Evolutionary conservation across 2,329 filamentous ascomycete genomes (phyloP).

Genomic region (Xylariaceae sp.): DNA sequence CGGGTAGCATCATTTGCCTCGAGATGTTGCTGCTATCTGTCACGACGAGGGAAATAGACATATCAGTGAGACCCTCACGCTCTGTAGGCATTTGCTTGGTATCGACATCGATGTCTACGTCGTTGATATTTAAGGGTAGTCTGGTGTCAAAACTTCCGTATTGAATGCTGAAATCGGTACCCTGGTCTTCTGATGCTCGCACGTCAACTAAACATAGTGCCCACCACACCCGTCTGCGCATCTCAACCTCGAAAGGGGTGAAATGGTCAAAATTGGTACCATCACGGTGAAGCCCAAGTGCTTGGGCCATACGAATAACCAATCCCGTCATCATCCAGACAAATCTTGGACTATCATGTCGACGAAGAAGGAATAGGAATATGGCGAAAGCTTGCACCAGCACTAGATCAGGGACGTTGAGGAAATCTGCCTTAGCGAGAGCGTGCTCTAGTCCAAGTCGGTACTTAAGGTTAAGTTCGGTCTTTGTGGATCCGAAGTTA

Average conservation of each 20-base stretch:
- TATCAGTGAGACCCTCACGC: constrained; percentile 52
- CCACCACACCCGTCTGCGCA: constrained; percentile 66
- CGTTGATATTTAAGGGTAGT: constrained; percentile 55
- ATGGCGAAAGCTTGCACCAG: constrained; percentile 59
- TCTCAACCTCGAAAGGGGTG: constrained; percentile 65
- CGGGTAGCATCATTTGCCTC: constrained; percentile 46
- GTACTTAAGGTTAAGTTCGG: constrained; percentile 46
- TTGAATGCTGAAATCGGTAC: constrained; percentile 64
- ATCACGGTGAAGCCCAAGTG: constrained; percentile 65
- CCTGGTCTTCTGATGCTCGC: constrained; percentile 66
- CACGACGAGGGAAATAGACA: constrained; percentile 49
- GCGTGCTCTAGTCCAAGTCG: constrained; percentile 53
- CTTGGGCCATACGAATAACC: constrained; percentile 63
- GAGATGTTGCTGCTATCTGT: constrained; percentile 45
- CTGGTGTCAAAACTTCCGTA: constrained; percentile 65
- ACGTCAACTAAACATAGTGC: constrained; percentile 65
- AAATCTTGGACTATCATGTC: constrained; percentile 49
- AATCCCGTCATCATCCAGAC: constrained; percentile 65
- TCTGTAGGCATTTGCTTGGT: constrained; percentile 43
- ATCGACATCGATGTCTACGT: constrained; percentile 51
- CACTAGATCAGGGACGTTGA: constrained; percentile 55
- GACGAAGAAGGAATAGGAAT: constrained; percentile 57
- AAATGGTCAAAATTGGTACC: constrained; percentile 57
- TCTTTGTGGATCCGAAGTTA: constrained; percentile 49
- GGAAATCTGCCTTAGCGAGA: constrained; percentile 54